A percentile compares a stretch with the other conserved stretches of the same genome.
phyloP scores from a whole-genome alignment of 2,329 filamentous ascomycete species.

The Verticillium klebahnii region DNA sequence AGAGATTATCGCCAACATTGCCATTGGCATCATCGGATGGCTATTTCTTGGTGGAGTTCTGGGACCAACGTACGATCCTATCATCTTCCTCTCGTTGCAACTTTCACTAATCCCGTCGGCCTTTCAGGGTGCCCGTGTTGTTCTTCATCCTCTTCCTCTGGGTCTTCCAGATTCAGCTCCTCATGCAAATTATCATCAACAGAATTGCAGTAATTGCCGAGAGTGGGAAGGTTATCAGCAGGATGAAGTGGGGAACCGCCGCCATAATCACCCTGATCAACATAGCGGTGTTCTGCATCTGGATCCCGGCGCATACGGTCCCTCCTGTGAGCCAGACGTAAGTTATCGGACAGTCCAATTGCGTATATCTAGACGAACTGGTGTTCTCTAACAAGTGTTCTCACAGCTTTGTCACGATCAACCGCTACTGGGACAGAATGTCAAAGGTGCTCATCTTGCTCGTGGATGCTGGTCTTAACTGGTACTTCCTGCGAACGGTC shows the following conservation, averaged over 20 bases:
- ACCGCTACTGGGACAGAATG: slow-evolving; percentile 46
- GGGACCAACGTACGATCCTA: slow-evolving; percentile 19
- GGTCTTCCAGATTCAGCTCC: slow-evolving; percentile 41
- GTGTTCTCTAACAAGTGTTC: slow-evolving; percentile 1
- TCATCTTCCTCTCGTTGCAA: no score
- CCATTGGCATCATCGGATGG: slow-evolving; percentile 33
- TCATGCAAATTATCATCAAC: slow-evolving; percentile 53
- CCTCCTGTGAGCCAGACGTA: slow-evolving; percentile 32
- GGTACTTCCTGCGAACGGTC: slow-evolving; percentile 44
- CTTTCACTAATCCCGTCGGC: neutral
- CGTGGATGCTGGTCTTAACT: slow-evolving; percentile 46
- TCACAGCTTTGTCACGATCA: slow-evolving; percentile 32
- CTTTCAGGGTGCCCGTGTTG: slow-evolving; percentile 21
- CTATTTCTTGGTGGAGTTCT: slow-evolving; percentile 31
- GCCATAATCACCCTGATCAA: slow-evolving; percentile 43
- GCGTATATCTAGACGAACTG: neutral
- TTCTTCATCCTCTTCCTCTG: slow-evolving; percentile 34
- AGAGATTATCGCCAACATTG: slow-evolving; percentile 33
- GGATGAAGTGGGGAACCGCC: slow-evolving; percentile 42
- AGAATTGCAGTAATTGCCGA: slow-evolving; percentile 44
- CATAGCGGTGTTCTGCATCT: slow-evolving; percentile 48
- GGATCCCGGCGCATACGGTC: slow-evolving; percentile 40
- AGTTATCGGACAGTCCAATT: slow-evolving; percentile 10
- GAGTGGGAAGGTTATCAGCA: slow-evolving; percentile 26
- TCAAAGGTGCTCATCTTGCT: slow-evolving; percentile 48